Evolutionary conservation across 345 rosid genomes (phyloP).

Genomic region (Psidium guajava): DNA sequence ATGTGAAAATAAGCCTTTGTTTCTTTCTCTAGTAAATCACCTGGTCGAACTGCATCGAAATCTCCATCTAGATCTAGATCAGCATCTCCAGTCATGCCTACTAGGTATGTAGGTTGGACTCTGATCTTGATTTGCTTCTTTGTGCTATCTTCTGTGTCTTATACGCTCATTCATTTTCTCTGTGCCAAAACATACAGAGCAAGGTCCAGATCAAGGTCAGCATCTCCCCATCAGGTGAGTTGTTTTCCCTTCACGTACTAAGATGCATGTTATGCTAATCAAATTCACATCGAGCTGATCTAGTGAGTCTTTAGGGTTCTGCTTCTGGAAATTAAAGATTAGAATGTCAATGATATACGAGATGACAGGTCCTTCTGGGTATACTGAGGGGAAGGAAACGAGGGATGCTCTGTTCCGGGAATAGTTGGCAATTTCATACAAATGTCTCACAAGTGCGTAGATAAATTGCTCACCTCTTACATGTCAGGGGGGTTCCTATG

Average conservation of each 20-base stretch:
- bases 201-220: constrained; percentile 41
- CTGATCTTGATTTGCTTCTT: background rate
- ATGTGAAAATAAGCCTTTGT: background rate
- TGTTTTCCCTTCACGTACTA: background rate
- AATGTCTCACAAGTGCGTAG: background rate
- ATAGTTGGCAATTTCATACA: background rate
- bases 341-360: background rate
- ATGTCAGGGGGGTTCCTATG: background rate
- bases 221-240: constrained; percentile 45
- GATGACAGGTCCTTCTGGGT: background rate
- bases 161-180: background rate
- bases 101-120: constrained; percentile 24
- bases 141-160: background rate
- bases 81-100: constrained; percentile 48
- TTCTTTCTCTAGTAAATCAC: constrained; percentile 40
- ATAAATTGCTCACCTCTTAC: background rate
- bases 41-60: constrained; percentile 35
- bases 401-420: background rate
- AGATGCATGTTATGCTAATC: background rate
- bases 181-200: constrained; percentile 5
- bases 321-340: background rate
- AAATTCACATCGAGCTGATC: background rate
- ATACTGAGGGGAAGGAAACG: background rate
- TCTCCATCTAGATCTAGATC: constrained; percentile 55
- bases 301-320: background rate